phyloP scores from a whole-genome alignment of 352 stramenopile genomes.

The Phytophthora tentaculata region DNA sequence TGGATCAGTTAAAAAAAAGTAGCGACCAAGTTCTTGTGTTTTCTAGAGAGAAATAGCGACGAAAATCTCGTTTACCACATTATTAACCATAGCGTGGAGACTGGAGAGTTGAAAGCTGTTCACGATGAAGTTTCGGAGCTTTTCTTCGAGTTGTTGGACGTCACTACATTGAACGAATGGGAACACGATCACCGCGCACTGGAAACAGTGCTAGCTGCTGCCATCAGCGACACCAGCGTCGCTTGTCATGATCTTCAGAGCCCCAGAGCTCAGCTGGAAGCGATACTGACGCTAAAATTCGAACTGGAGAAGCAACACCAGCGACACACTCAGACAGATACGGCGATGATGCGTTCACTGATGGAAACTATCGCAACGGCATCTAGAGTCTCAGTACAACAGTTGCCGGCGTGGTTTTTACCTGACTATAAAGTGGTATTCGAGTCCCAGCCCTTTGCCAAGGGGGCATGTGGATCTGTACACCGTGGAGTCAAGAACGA shows the following conservation, averaged over 20 bases:
- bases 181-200: not conserved
- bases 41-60: not conserved
- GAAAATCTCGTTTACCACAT: not conserved
- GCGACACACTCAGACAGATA: not conserved
- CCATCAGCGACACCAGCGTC: not conserved
- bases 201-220: not conserved
- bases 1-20: not conserved
- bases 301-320: not conserved
- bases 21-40: not conserved
- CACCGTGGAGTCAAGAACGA: constrained; percentile 20
- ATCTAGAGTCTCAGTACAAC: not conserved
- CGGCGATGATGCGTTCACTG: not conserved
- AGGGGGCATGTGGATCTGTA: constrained; percentile 22
- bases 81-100: not conserved
- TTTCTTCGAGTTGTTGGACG: not conserved
- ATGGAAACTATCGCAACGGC: not conserved
- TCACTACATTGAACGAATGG: not conserved
- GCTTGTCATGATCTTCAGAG: not conserved
- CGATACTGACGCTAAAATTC: constrained; percentile 1
- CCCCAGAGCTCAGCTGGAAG: constrained; percentile 2
- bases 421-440: not conserved
- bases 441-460: not conserved
- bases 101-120: not conserved
- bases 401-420: constrained; percentile 6
- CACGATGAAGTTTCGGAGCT: not conserved